phyloP scores from a whole-genome alignment of 306 rosid genomes.

The Corylus americana region DNA sequence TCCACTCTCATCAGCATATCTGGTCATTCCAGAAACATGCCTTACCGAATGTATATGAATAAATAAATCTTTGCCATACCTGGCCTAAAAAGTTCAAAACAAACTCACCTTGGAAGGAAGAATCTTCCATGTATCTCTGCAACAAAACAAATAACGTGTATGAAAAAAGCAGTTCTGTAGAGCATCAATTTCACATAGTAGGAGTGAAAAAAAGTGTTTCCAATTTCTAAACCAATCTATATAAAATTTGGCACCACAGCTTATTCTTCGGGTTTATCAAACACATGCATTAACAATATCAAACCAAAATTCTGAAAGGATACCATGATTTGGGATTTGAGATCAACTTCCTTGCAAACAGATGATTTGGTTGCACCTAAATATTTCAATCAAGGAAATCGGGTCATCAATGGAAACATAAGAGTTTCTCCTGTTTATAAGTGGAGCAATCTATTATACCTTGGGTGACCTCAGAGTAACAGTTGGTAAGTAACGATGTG shows the following conservation, averaged over 20 bases:
- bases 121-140: slow-evolving; percentile 89
- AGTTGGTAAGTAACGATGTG: slow-evolving; percentile 53
- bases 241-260: slow-evolving; percentile 18
- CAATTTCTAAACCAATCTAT: slow-evolving; percentile 20
- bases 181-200: slow-evolving; percentile 2
- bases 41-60: not conserved
- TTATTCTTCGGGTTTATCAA: slow-evolving; percentile 7
- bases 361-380: slow-evolving; percentile 49
- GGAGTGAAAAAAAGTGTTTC: slow-evolving; percentile 16
- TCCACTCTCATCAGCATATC: slow-evolving; percentile 88
- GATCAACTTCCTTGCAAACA: slow-evolving; percentile 41
- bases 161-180: slow-evolving; percentile 14
- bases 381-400: slow-evolving; percentile 32
- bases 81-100: slow-evolving; percentile 2
- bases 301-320: slow-evolving; percentile 22
- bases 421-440: slow-evolving; percentile 2
- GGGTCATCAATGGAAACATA: slow-evolving; percentile 23
- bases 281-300: slow-evolving; percentile 5
- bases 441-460: slow-evolving; percentile 41
- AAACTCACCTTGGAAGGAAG: slow-evolving; percentile 80
- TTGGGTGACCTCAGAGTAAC: slow-evolving; percentile 43
- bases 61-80: not conserved
- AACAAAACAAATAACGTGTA: slow-evolving; percentile 27
- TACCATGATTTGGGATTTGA: slow-evolving; percentile 76
- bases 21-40: slow-evolving; percentile 28